A percentile compares a stretch with the other conserved stretches of the same genome.
Evolutionary conservation across 2,329 filamentous ascomycete species (phyloP).

Genomic region (Trichoderma afroharzianum): DNA sequence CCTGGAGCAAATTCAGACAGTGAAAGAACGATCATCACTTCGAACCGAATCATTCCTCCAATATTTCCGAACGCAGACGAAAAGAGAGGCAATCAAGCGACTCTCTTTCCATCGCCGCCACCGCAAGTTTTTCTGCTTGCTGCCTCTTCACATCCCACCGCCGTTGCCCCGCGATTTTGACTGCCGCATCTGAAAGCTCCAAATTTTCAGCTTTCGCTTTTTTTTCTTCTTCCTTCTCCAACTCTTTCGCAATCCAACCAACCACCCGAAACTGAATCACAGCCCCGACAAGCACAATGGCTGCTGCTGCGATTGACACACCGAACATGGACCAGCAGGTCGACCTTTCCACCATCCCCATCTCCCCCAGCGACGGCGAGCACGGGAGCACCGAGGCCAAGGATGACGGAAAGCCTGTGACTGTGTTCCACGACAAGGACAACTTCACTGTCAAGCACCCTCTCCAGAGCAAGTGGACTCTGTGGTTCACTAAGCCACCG

Average conservation of each 20-base stretch:
- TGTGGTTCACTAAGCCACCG: conserved; percentile 99
- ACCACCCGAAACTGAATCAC: not conserved
- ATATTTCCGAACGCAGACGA: not conserved
- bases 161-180: conserved; percentile 29
- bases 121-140: conserved; percentile 22
- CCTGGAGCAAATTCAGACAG: conserved; percentile 39
- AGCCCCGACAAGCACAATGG: conserved; percentile 30
- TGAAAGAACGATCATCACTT: not conserved
- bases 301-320: conserved; percentile 32
- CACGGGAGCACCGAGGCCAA: conserved; percentile 42
- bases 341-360: conserved; percentile 65
- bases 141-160: conserved; percentile 18
- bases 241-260: not conserved
- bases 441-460: conserved; percentile 99
- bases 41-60: not conserved
- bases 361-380: conserved; percentile 58
- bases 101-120: conserved; percentile 22
- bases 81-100: conserved; percentile 30
- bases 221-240: not conserved
- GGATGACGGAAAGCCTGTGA: conserved; percentile 64
- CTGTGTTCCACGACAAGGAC: conserved; percentile 95
- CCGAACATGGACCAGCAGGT: conserved; percentile 52
- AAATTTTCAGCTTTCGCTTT: not conserved
- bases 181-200: conserved; percentile 8
- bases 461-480: conserved; percentile 93